A percentile compares a stretch with the other conserved stretches of the same genome.
phyloP scores from a whole-genome alignment of 352 stramenopile species.

The Phytophthora aleatoria region DNA sequence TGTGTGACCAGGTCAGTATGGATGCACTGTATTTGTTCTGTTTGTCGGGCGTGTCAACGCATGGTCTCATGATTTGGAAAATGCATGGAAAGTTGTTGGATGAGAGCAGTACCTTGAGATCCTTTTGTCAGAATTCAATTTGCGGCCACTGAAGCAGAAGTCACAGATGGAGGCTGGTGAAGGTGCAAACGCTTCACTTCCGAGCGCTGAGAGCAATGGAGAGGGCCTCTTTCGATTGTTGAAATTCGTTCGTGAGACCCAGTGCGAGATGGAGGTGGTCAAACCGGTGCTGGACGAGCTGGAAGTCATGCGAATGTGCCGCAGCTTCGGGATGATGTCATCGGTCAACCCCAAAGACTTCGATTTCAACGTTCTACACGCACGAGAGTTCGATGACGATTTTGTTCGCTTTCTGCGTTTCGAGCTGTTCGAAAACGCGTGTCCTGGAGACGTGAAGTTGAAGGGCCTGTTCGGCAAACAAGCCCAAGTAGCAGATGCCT shows the following conservation, averaged over 20 bases:
- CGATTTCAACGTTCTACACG: constrained; percentile 44
- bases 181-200: not conserved
- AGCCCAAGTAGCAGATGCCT: constrained; percentile 41
- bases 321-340: constrained; percentile 53
- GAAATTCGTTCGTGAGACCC: constrained; percentile 46
- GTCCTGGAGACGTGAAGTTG: constrained; percentile 20
- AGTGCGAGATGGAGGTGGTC: constrained; percentile 71
- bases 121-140: constrained; percentile 8
- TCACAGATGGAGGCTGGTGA: constrained; percentile 8
- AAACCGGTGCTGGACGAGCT: constrained; percentile 77
- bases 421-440: constrained; percentile 43
- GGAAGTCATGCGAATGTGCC: constrained; percentile 72
- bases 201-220: constrained; percentile 7
- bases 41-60: not conserved
- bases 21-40: not conserved
- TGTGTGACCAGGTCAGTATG: not conserved
- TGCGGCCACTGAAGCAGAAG: not conserved
- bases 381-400: constrained; percentile 66
- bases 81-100: constrained; percentile 7
- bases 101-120: not conserved
- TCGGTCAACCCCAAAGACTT: constrained; percentile 59
- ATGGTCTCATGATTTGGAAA: not conserved
- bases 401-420: constrained; percentile 62
- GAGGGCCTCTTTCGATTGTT: constrained; percentile 53
- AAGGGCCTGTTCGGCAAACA: constrained; percentile 70